phyloP scores from a whole-genome alignment of 2,329 filamentous ascomycete genomes.

The Penicillium capsulatum region DNA sequence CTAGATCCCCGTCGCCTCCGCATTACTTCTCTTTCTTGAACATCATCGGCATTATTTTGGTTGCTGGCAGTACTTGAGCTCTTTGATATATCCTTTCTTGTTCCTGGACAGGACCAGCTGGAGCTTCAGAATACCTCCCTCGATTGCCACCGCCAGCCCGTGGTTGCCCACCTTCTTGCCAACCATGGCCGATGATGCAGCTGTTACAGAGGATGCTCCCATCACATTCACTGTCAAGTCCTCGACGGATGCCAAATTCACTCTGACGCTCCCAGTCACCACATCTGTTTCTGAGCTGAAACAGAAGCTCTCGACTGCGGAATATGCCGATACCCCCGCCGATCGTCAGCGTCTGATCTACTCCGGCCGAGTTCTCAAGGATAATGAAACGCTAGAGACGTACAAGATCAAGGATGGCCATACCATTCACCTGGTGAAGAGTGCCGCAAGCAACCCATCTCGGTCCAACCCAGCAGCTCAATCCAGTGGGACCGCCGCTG shows the following conservation, averaged over 20 bases:
- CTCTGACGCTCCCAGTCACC: conserved; percentile 70
- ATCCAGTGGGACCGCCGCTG: conserved; percentile 36
- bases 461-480: conserved; percentile 55
- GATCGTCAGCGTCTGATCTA: conserved; percentile 95
- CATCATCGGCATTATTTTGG: background rate
- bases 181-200: conserved; percentile 41
- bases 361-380: conserved; percentile 94
- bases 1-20: conserved; percentile 1
- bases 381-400: conserved; percentile 74
- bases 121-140: too few species aligned
- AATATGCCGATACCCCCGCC: conserved; percentile 80
- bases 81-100: too few species aligned
- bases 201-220: conserved; percentile 61
- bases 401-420: conserved; percentile 97
- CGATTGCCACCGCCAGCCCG: too few species aligned
- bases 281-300: conserved; percentile 84
- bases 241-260: conserved; percentile 83
- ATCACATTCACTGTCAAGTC: conserved; percentile 97
- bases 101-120: too few species aligned
- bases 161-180: conserved; percentile 6
- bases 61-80: too few species aligned
- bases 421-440: conserved; percentile 95
- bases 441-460: conserved; percentile 75
- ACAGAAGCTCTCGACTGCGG: conserved; percentile 72
- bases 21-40: background rate